Evolutionary conservation across 805 yeast species (phyloP).

Genomic region (Sugiyamaella qingdaonensis): DNA sequence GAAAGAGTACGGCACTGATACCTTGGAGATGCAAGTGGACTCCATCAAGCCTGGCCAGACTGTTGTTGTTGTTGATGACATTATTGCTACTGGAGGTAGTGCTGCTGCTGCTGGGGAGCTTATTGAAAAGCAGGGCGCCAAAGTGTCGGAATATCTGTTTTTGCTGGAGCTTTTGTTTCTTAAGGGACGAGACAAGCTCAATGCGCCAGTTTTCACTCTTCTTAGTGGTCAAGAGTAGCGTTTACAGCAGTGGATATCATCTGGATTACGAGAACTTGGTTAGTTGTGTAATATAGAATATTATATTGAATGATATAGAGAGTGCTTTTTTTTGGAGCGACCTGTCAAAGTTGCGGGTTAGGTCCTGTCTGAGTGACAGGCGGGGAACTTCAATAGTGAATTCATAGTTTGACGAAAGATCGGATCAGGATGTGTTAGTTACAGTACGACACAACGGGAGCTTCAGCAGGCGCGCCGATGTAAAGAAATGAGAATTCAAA

Average conservation of each 20-base stretch:
- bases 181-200: constrained; percentile 84
- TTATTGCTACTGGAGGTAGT: constrained; percentile 97
- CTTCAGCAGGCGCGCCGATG: too few relatives aligned
- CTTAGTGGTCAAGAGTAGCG: constrained; percentile 63
- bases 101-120: constrained; percentile 92
- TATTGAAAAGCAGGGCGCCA: constrained; percentile 61
- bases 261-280: neutral
- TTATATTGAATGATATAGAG: neutral
- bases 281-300: neutral
- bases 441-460: too few relatives aligned
- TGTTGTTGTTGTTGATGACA: constrained; percentile 89
- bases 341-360: too few relatives aligned
- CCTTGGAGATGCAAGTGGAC: constrained; percentile 80
- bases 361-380: too few relatives aligned
- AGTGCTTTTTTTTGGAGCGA: too few relatives aligned
- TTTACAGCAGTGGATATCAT: neutral
- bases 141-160: constrained; percentile 75
- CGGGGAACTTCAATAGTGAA: too few relatives aligned
- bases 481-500: too few relatives aligned
- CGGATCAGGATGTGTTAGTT: too few relatives aligned
- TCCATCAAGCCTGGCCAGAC: constrained; percentile 76
- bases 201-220: constrained; percentile 84
- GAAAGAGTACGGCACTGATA: constrained; percentile 91
- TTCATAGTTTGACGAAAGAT: too few relatives aligned
- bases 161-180: constrained; percentile 94